Percentiles rank a stretch among this genome's conserved stretches.
Evolutionary conservation across 495 filamentous ascomycete species (phyloP).

Genomic region (Apiosordaria backusii): DNA sequence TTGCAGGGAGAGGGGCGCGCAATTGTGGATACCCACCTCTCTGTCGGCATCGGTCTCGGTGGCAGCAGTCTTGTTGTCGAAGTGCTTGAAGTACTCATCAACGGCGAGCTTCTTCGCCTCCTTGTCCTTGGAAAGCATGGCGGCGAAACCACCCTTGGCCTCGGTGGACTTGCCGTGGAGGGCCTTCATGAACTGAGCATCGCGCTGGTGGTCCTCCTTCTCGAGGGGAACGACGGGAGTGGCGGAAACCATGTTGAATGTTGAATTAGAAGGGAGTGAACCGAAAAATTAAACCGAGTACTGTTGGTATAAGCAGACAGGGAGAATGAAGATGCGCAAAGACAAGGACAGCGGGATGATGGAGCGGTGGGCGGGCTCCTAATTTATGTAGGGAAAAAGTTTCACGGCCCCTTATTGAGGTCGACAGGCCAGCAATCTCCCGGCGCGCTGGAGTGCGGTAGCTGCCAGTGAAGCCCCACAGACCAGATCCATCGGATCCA

Average conservation of each 20-base stretch:
- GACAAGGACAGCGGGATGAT: neutral
- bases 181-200: slow-evolving; percentile 90
- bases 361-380: neutral
- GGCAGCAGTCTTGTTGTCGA: slow-evolving; percentile 86
- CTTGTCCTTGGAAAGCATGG: slow-evolving; percentile 81
- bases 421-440: slow-evolving; percentile 8
- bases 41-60: slow-evolving; percentile 78
- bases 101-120: slow-evolving; percentile 82
- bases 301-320: neutral
- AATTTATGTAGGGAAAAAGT: slow-evolving; percentile 17
- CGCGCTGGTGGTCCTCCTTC: slow-evolving; percentile 77
- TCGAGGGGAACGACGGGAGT: slow-evolving; percentile 59
- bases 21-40: slow-evolving; percentile 51
- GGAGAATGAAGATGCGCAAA: neutral
- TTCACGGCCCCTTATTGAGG: slow-evolving; percentile 17
- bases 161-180: slow-evolving; percentile 83
- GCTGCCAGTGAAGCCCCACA: slow-evolving; percentile 8
- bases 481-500: neutral
- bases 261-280: slow-evolving; percentile 10
- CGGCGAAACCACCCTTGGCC: slow-evolving; percentile 67
- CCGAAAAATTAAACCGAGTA: slow-evolving; percentile 1
- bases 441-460: slow-evolving; percentile 5
- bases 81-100: slow-evolving; percentile 99
- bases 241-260: slow-evolving; percentile 59
- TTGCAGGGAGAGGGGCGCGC: neutral